phyloP scores from a whole-genome alignment of 1,284 basidiomycete species.

The Austropuccinia psidii region DNA sequence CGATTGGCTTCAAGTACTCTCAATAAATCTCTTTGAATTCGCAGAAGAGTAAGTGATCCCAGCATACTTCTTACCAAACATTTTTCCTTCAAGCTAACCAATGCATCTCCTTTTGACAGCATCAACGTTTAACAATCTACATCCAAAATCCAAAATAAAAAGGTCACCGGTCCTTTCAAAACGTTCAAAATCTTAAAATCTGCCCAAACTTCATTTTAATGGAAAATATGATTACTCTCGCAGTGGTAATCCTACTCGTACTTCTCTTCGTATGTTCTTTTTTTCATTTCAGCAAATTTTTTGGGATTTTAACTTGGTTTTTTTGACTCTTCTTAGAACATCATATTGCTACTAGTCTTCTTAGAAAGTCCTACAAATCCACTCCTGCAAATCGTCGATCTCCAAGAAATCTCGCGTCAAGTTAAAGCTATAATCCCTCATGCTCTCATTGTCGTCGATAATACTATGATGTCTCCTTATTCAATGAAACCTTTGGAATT shows the following conservation, averaged over 20 bases:
- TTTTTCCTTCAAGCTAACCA: too few relatives aligned
- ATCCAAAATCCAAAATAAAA: too few relatives aligned
- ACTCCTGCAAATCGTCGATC: slow-evolving; percentile 86
- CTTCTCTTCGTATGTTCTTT: slow-evolving; percentile 68
- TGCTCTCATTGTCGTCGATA: slow-evolving; percentile 86
- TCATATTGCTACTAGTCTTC: slow-evolving; percentile 91
- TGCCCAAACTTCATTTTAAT: slow-evolving; percentile 85
- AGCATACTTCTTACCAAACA: too few relatives aligned
- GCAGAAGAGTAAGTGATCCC: too few relatives aligned
- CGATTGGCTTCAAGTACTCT: too few relatives aligned
- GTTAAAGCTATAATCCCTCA: slow-evolving; percentile 70
- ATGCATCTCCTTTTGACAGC: too few relatives aligned
- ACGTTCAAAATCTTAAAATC: slow-evolving; percentile 47
- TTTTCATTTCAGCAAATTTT: too few relatives aligned
- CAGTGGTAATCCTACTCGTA: slow-evolving; percentile 93
- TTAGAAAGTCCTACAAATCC: slow-evolving; percentile 98
- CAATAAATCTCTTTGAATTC: too few relatives aligned
- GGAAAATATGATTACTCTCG: slow-evolving; percentile 89
- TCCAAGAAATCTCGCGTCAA: slow-evolving; percentile 67
- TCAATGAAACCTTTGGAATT: slow-evolving; percentile 90
- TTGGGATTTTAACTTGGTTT: not conserved
- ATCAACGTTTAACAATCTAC: too few relatives aligned
- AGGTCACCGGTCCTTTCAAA: slow-evolving; percentile 32
- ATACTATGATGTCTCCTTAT: slow-evolving; percentile 99
- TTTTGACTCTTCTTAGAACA: slow-evolving; percentile 56